Base-by-base conservation (phyloP, 306 rosid genomes). In the Boehmeria nivea region DNA sequence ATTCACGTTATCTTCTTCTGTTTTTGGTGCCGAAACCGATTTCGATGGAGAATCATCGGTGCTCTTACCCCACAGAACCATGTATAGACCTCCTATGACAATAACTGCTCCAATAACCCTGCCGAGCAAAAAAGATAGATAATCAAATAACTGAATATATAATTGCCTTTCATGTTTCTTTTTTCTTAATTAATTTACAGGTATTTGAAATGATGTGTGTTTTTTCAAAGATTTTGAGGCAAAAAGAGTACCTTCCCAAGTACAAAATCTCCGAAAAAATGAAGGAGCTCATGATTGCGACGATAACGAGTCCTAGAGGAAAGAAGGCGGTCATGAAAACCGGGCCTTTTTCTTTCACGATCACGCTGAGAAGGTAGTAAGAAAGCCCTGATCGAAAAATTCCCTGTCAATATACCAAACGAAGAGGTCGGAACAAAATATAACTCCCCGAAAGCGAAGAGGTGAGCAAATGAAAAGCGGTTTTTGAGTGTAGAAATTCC, bases 61-160 rank as follows among this genome's bases (percentile, higher is more conserved):
- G 47, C 77, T 67, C 43, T 78, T 71, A 10, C 84, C 84, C 84
- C 84, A 78, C 38, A 78, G 26, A 43, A 74, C 77, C 64, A 74
- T 20, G 51, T 78, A 78, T 12, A 78, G 69, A 34, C 84, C 84
- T 33, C 33, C 62, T 43, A 74, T 64, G 31, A 74, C 71, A 3
- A 74, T 49, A 28, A 62, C 28, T n/a, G 80, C 80, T 66, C 84
- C 84, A 42, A 78, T 25, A 21, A 74, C 69, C 45, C 84, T 78
- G 61, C 43, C 28, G 17, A 69, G 15, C 13, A 6, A 31, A 1
- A 10, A 31, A 31, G 36, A 31, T 31, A 31, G 36, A 1, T 31
- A n/a, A n/a, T n/a, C n/a, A n/a, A n/a, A n/a, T n/a, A n/a, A n/a
- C n/a, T n/a, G n/a, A n/a, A n/a, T n/a, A n/a, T n/a, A n/a, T n/a